Evolutionary conservation across 495 filamentous ascomycete genomes (phyloP), one percentile per base, ranked within the genome.

Genomic region (Podospora appendiculata): DNA sequence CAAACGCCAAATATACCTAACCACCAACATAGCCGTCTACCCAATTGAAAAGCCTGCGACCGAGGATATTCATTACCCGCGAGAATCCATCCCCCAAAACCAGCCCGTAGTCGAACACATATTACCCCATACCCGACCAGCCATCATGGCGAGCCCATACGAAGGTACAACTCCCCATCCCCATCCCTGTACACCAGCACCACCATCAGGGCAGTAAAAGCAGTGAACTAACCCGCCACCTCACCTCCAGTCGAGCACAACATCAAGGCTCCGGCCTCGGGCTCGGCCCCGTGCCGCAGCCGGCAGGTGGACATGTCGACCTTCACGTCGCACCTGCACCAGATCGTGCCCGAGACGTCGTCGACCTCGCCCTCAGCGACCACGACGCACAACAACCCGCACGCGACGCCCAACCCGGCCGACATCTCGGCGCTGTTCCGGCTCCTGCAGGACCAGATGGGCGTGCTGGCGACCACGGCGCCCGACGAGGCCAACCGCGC

Each of bases 211-310:
- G n/a, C n/a, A n/a, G n/a, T n/a, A n/a, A n/a, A n/a, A 45, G 32
- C 41, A 54, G 45, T 49, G 46, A 18, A 11, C 25, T 38, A 17
- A 32, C 54, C 47, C 39, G 49, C 41, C n/a, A n/a, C n/a, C n/a
- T n/a, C n/a, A n/a, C n/a, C 52, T 35, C n/a, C 58, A 95, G 90
- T 92, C 63, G 91, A 96, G 68, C 91, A 96, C 75, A 86, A 85
- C 64, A 87, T 87, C 67, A 70, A 73, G 50, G 53, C 62, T 33
- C 57, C 71, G 48, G 54, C 61, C 51, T 38, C 18, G 18, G 36
- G 60, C 51, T 38, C 32, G 38, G 17, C 16, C 48, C 32, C 72
- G 57, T 58, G 73, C 59, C 67, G 70, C 32, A 72, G 70, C 40
- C 84, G 83, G 46, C 87, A 88, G 44, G 82, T 89, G 38, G 89